These are phyloP conservation scores for Hirsutella rhossiliensis DNA, from an alignment of 2,329 filamentous ascomycete species.

Conservation along the genomic window DNA sequence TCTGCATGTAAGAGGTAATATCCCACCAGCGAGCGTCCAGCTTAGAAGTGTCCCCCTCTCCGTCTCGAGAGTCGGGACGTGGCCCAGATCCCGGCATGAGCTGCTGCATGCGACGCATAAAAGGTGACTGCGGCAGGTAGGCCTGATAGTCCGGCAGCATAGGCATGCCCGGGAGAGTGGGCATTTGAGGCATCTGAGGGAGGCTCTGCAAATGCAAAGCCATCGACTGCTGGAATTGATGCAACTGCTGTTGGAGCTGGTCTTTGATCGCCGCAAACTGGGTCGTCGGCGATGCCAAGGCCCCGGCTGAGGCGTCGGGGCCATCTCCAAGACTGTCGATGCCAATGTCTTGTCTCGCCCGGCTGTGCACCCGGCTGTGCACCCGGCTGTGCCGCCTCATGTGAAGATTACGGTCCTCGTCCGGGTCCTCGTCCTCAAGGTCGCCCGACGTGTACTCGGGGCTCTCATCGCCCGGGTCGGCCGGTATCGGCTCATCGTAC, in stretches of 20 bases:
- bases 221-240: slow-evolving; percentile 65
- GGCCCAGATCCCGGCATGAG: slow-evolving; percentile 51
- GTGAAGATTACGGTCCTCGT: slow-evolving; percentile 21
- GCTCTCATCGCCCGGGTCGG: slow-evolving; percentile 29
- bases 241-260: slow-evolving; percentile 60
- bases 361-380: too few species aligned
- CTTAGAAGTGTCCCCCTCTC: slow-evolving; percentile 25
- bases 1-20: slow-evolving; percentile 41
- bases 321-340: slow-evolving; percentile 19
- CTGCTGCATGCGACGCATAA: slow-evolving; percentile 61
- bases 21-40: slow-evolving; percentile 56
- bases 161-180: slow-evolving; percentile 43
- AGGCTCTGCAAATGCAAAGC: slow-evolving; percentile 51
- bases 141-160: slow-evolving; percentile 61
- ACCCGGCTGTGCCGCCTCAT: slow-evolving; percentile 20
- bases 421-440: slow-evolving; percentile 28
- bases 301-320: slow-evolving; percentile 17
- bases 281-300: slow-evolving; percentile 40
- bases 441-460: slow-evolving; percentile 33
- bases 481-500: slow-evolving; percentile 23
- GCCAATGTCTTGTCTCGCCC: too few species aligned
- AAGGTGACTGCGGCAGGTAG: slow-evolving; percentile 43
- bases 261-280: slow-evolving; percentile 62
- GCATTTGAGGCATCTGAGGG: slow-evolving; percentile 46
- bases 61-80: slow-evolving; percentile 34